A percentile compares a stretch with the other conserved stretches of the same genome.
Conservation (phyloP, 805 yeast species). For the Lipomyces chichibuensis region DNA sequence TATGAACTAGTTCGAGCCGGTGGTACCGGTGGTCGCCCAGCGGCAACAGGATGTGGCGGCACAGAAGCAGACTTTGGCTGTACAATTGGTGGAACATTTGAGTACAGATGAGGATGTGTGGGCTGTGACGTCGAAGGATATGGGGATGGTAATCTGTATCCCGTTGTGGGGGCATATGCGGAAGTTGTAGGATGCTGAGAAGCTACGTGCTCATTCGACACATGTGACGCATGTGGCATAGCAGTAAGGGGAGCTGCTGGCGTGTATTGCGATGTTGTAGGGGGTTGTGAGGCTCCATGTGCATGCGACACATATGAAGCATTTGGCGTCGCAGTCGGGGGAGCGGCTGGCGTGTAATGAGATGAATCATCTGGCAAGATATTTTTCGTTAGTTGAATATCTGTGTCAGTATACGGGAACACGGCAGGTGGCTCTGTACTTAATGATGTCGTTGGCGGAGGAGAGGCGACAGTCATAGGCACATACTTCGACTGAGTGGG, state of each 20-base stretch:
- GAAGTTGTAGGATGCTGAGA: not conserved
- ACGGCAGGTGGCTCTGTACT: not conserved
- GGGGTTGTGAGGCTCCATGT: not conserved
- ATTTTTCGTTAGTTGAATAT: conserved; percentile 9
- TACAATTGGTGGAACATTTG: conserved; percentile 19
- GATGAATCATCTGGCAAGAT: not conserved
- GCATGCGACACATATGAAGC: not conserved
- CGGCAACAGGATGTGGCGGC: conserved; percentile 18
- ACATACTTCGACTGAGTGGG: not conserved
- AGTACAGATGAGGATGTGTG: conserved; percentile 12
- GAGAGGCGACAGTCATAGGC: not conserved
- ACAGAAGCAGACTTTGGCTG: conserved; percentile 10
- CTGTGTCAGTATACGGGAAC: conserved; percentile 2
- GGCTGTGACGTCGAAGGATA: not conserved
- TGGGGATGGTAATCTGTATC: not conserved
- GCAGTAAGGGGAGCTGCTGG: not conserved
- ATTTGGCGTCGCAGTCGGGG: not conserved
- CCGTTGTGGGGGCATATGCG: not conserved
- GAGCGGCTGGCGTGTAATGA: conserved; percentile 1
- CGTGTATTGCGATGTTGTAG: not conserved
- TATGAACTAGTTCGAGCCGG: conserved; percentile 11
- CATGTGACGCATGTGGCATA: not conserved
- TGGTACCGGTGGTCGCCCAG: conserved; percentile 1
- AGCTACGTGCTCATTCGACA: not conserved
- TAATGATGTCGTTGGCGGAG: not conserved